Evolutionary conservation across 352 stramenopile species (phyloP).

Genomic region (Blastocystis sp.): DNA sequence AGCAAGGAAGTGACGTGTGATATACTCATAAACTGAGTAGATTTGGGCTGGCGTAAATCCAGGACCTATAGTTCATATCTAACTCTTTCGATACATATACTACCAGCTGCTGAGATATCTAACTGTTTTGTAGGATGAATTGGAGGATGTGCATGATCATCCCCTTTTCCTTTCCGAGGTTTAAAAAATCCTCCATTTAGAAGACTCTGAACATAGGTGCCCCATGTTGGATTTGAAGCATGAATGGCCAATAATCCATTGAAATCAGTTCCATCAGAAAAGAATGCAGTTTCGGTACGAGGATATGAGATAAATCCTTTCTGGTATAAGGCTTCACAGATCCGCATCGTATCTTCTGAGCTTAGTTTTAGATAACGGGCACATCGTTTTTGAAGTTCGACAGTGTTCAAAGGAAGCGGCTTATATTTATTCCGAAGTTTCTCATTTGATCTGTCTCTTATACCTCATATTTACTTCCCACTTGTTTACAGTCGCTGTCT

Average conservation of each 20-base stretch:
- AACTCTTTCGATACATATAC: conserved; percentile 23
- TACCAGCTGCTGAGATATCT: conserved; percentile 71
- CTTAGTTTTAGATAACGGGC: conserved; percentile 90
- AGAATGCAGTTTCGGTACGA: conserved; percentile 97
- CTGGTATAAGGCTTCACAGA: conserved; percentile 92
- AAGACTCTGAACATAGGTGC: conserved; percentile 76
- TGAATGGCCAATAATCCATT: conserved; percentile 78
- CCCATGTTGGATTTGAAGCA: conserved; percentile 77
- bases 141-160: conserved; percentile 94
- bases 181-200: conserved; percentile 77
- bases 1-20: conserved; percentile 95
- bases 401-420: conserved; percentile 92
- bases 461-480: neutral
- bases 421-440: conserved; percentile 84
- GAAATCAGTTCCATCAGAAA: conserved; percentile 88
- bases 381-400: conserved; percentile 95
- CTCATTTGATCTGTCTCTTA: conserved; percentile 39
- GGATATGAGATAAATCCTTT: conserved; percentile 94
- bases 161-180: conserved; percentile 84
- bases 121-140: conserved; percentile 96
- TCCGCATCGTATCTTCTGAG: conserved; percentile 91
- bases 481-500: neutral
- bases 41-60: conserved; percentile 74
- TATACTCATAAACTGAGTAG: conserved; percentile 92
- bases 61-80: neutral